Evolutionary conservation across 75 land plant species (phyloP).

Genomic region (Cunninghamia lanceolata): DNA sequence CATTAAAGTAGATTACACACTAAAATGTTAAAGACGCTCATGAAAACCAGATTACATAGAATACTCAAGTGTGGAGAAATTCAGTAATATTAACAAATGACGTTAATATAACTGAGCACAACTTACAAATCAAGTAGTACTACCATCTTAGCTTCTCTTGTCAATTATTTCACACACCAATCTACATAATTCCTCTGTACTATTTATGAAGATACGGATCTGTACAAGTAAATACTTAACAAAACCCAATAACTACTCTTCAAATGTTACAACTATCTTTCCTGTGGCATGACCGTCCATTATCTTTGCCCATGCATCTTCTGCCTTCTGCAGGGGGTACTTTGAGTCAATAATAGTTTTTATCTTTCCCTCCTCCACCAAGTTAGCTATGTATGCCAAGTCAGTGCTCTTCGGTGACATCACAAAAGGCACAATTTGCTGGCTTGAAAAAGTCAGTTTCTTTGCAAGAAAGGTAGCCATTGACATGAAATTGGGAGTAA

Average conservation of each 20-base stretch:
- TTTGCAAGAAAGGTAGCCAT: constrained; percentile 31
- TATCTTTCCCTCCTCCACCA: constrained; percentile 54
- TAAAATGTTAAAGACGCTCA: background rate
- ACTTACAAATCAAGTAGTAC: background rate
- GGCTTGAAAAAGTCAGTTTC: constrained; percentile 50
- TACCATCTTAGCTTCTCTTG: background rate
- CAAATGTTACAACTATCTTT: constrained; percentile 36
- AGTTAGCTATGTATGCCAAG: constrained; percentile 27
- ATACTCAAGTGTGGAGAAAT: background rate
- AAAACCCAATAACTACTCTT: background rate
- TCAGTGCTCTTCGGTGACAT: constrained; percentile 28
- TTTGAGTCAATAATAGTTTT: constrained; percentile 48
- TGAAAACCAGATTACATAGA: background rate
- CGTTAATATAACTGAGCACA: background rate
- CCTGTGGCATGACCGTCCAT: constrained; percentile 72
- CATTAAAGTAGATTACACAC: background rate
- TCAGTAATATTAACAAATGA: background rate
- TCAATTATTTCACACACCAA: background rate
- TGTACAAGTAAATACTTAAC: background rate
- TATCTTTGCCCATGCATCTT: constrained; percentile 60
- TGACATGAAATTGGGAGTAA: constrained; percentile 41
- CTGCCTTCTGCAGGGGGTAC: constrained; percentile 38
- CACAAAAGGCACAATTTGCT: constrained; percentile 51
- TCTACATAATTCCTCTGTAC: background rate
- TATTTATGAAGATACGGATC: background rate